Base-by-base conservation (phyloP, 192 early-diverging fungal genomes). In the Backusella luteola region DNA sequence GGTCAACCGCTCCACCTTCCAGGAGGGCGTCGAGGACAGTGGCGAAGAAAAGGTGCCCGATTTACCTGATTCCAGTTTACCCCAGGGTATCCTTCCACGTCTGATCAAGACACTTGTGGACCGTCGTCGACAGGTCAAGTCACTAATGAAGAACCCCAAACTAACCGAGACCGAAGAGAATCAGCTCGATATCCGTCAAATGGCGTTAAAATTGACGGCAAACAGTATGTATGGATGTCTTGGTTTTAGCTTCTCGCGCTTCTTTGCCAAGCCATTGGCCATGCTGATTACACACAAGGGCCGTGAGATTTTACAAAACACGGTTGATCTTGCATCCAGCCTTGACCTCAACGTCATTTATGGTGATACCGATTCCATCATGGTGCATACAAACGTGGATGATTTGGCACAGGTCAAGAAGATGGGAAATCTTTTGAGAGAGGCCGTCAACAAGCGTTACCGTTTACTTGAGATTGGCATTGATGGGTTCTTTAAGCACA, bases 201-300 rank as follows among this genome's bases (percentile, higher is more conserved):
- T 89, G 66, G 98, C 96, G 52, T 87, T 98, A 36, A 99, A 99
- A 75, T 85, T 99, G 26, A 99, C 97, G 5, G 98, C 98, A 44
- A 99, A 99, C 86, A 93, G 91, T 70, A 97, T 99, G 97, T 99
- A 99, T 80, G 98, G 98, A 32, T 99, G 97, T 86, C 84, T 99
- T 35, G 98, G 98, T 11, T 97, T 94, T 77, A 79, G 90, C 2
- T 86, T 93, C 44, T 98, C 98, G 26, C 89, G 98, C 11, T 99
- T 99, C 84, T 97, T 95, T 69, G 96, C 96, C 74, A 97, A 97
- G 81, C 96, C 93, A 6, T 81, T 99, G n/a, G 98, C 98, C 15
- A 96, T 98, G 95, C 86, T 99, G 19, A 95, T 99, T 69, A 99
- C 98, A 0, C 85, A 91, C 21, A 94, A 96, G 66, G 98, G 98